Conservation (phyloP, 176 grass and related monocot species). For the Hsuehochloa calcarea region DNA sequence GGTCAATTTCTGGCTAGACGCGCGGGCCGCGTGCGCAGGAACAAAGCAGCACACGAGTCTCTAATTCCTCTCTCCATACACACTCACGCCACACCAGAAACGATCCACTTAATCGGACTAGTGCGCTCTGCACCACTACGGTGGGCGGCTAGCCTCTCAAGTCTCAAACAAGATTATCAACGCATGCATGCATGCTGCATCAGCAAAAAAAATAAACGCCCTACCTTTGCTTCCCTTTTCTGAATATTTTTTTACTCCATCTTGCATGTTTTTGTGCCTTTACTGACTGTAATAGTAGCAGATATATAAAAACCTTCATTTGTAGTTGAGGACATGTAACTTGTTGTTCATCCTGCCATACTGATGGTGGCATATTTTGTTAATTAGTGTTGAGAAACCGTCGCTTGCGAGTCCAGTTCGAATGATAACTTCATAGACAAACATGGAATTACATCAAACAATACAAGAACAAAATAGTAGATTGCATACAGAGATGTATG, state of each 20-base stretch:
- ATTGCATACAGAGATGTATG: too few species aligned
- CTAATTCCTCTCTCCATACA: not conserved
- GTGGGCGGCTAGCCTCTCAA: not conserved
- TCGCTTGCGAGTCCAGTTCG: too few species aligned
- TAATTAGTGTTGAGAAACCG: too few species aligned
- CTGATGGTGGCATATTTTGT: too few species aligned
- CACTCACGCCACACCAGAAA: not conserved
- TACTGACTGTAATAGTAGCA: too few species aligned
- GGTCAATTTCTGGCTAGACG: not conserved
- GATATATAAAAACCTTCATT: not conserved
- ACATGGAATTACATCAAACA: too few species aligned
- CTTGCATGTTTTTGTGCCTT: not conserved
- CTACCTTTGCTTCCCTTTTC: not conserved
- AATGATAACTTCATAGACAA: too few species aligned
- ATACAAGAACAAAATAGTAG: too few species aligned
- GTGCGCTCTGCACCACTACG: slow-evolving; percentile 34
- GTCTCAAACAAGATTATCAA: slow-evolving; percentile 32
- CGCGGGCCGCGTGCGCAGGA: not conserved
- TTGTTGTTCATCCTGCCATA: too few species aligned
- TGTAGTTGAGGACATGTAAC: not conserved
- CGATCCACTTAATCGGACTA: slow-evolving; percentile 1
- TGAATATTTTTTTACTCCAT: not conserved
- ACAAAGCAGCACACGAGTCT: not conserved
- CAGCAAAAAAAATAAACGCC: not conserved
- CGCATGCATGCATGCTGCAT: not conserved